phyloP scores from a whole-genome alignment of 805 yeast genomes.

The Schwanniomyces polymorphus region DNA sequence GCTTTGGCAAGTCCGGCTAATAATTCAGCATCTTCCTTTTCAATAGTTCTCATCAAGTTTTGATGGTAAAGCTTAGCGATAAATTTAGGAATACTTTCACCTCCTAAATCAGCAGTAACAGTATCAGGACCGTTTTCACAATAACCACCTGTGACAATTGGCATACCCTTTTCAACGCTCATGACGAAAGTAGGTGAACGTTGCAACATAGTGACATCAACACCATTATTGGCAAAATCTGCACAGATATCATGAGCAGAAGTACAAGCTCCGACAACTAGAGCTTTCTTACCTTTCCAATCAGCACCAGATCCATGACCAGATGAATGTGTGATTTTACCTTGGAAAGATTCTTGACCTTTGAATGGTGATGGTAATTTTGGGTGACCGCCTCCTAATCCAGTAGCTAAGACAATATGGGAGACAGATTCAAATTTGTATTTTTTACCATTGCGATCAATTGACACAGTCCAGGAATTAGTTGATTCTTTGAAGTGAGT shows the following conservation, averaged over 20 bases:
- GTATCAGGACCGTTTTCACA: conserved; percentile 35
- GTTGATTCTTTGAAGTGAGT: conserved; percentile 26
- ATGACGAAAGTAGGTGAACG: conserved; percentile 46
- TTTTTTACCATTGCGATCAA: conserved; percentile 22
- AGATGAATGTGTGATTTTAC: conserved; percentile 41
- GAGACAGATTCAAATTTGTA: conserved; percentile 26
- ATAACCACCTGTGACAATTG: conserved; percentile 27
- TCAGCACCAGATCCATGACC: conserved; percentile 38
- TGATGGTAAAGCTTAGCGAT: conserved; percentile 33
- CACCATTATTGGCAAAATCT: conserved; percentile 45
- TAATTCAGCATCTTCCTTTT: conserved; percentile 1
- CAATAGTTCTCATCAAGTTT: conserved; percentile 25
- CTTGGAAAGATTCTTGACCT: conserved; percentile 35
- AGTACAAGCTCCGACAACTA: conserved; percentile 46
- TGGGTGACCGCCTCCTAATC: conserved; percentile 44
- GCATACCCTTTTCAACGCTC: conserved; percentile 30
- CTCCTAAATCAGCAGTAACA: conserved; percentile 36
- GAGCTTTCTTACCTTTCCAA: conserved; percentile 39
- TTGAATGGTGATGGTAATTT: conserved; percentile 34
- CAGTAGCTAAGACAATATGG: conserved; percentile 43
- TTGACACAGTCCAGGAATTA: conserved; percentile 29
- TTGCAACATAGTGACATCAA: conserved; percentile 43
- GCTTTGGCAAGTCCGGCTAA: conserved; percentile 27
- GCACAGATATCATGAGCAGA: conserved; percentile 47
- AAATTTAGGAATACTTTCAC: conserved; percentile 32